phyloP scores from a whole-genome alignment of 2,329 filamentous ascomycete species.

The Colletotrichum shisoi region DNA sequence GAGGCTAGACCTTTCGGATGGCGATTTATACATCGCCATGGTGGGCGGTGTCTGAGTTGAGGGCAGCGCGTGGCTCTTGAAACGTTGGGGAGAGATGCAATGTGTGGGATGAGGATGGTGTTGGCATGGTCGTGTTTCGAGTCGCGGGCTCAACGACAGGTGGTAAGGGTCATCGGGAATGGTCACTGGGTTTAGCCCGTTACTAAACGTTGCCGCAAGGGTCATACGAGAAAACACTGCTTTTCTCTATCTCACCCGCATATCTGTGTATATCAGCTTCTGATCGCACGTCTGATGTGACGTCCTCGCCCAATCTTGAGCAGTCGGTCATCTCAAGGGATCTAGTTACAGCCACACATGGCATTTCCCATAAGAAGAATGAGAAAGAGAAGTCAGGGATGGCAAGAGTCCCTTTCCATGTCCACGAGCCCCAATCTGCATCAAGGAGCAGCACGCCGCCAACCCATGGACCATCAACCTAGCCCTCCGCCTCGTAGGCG shows the following conservation, averaged over 20 bases:
- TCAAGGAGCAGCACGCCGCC: not conserved
- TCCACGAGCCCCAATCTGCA: not conserved
- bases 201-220: no score
- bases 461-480: not conserved
- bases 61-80: no score
- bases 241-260: not conserved
- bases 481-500: conserved; percentile 81
- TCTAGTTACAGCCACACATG: not conserved
- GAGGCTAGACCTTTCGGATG: no score
- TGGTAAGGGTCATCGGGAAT: not conserved
- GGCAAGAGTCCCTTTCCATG: not conserved
- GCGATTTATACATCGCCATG: no score
- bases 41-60: no score
- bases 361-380: not conserved
- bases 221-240: no score
- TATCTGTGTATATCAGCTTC: not conserved
- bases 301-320: not conserved
- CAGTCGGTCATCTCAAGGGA: not conserved
- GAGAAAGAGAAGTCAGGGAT: not conserved
- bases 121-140: no score
- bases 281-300: not conserved
- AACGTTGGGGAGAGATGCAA: no score
- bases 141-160: no score
- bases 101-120: no score
- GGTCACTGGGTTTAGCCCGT: not conserved